Evolutionary conservation across 2,329 filamentous ascomycete species (phyloP), one percentile per base, ranked within the genome.

Genomic region (Bisporella sp.): DNA sequence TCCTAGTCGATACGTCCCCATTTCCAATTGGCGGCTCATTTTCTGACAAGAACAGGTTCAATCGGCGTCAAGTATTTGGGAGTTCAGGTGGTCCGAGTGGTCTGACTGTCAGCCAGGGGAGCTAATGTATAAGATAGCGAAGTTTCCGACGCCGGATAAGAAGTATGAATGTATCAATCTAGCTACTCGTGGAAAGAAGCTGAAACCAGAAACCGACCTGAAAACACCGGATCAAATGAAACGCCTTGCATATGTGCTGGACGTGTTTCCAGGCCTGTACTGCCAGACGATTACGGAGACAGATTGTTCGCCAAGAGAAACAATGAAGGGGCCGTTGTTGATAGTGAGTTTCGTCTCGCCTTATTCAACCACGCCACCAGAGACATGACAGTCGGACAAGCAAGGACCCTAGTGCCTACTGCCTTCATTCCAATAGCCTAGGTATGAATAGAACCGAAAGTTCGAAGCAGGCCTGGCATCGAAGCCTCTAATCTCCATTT

Each of bases 41-140:
- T 13, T 30, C 43, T 46, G 35, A 46, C 30, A 40, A 33, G 5
- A 32, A 41, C 21, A 50, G 48, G 42, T 39, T 50, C 48, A 50
- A 46, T 46, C 48, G 28, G 5, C 48, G 35, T 50, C 48, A 46
- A 46, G 42, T 29, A 50, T 50, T 29, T 50, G 48, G 42, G 21
- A 46, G 11, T 46, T 50, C 28, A 46, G 30, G 21, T 50, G 45
- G 28, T 50, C 48, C 30, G 48, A 46, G n/a, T 50, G n/a, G 21
- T 37, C 9, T 6, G 35, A n/a, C 29, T 32, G 28, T 41, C 28
- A 46, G 31, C 48, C 42, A 41, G 48, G 48, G n/a, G 42, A 46
- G 35, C 37, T 50, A n/a, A n/a, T n/a, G n/a, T n/a, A n/a, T n/a
- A n/a, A n/a, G 13, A 41, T 45, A 9, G 31, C 42, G 4, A 41